Conservation (phyloP, 2,329 filamentous ascomycete genomes). For the Cladorrhinum sp. region DNA sequence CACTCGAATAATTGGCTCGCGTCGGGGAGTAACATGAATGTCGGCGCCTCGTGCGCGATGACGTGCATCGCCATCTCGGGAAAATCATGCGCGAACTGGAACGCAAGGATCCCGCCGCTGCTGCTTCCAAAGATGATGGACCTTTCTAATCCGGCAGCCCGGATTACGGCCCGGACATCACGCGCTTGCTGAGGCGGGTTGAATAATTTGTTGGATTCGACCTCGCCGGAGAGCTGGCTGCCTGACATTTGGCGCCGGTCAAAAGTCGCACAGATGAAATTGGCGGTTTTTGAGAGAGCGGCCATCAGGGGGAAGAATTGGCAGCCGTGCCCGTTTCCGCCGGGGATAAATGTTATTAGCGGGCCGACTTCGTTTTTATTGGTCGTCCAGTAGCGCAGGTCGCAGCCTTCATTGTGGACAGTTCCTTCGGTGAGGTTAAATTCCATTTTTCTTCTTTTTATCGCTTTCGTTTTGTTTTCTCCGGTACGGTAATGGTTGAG, state of each 20-base stretch:
- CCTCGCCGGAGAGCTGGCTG: conserved; percentile 21
- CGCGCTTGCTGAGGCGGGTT: conserved; percentile 32
- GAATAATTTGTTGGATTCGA: conserved; percentile 26
- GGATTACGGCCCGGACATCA: conserved; percentile 32
- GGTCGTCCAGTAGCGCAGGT: conserved; percentile 32
- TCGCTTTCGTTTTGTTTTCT: no score
- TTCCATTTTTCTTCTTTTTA: no score
- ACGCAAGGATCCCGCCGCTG: conserved; percentile 30
- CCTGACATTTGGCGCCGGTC: conserved; percentile 36
- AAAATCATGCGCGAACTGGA: conserved; percentile 33
- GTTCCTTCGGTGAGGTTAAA: conserved; percentile 9
- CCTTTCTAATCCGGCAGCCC: conserved; percentile 28
- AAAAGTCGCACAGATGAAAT: conserved; percentile 33
- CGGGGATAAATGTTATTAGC: conserved; percentile 33
- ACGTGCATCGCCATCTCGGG: conserved; percentile 31
- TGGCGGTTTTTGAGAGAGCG: conserved; percentile 22
- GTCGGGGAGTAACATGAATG: conserved; percentile 29
- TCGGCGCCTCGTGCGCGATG: conserved; percentile 33
- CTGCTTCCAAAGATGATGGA: conserved; percentile 33
- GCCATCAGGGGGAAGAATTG: conserved; percentile 33
- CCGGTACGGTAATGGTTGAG: no score
- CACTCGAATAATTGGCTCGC: conserved; percentile 26
- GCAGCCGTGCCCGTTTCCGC: conserved; percentile 34
- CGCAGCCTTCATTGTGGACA: conserved; percentile 32
- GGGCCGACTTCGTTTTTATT: conserved; percentile 27